phyloP scores from a whole-genome alignment of 768 basidiomycete species.

The Lentinula sp. region DNA sequence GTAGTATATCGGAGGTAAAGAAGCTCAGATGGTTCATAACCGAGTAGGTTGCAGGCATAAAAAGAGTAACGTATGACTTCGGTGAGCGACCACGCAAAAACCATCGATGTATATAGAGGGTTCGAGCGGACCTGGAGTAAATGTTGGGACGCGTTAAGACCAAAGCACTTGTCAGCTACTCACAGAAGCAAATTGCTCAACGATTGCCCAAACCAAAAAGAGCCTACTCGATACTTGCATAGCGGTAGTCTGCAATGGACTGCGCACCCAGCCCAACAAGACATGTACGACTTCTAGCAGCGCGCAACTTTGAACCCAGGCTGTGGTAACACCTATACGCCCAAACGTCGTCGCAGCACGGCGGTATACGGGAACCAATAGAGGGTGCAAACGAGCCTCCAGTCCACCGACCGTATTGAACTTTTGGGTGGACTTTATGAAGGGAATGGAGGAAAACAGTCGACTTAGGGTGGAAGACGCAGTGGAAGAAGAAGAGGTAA shows the following conservation, averaged over 20 bases:
- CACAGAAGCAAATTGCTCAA: conserved; percentile 57
- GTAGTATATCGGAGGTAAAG: conserved; percentile 84
- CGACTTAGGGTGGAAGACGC: conserved; percentile 32
- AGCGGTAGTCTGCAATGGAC: conserved; percentile 65
- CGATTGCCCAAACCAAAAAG: conserved; percentile 82
- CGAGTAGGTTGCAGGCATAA: conserved; percentile 69
- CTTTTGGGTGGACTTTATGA: conserved; percentile 23
- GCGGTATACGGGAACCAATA: conserved; percentile 36
- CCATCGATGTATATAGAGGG: conserved; percentile 86
- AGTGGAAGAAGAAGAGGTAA: conserved; percentile 16
- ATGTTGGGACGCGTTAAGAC: neutral
- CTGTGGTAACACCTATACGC: conserved; percentile 54
- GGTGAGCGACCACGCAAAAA: conserved; percentile 86
- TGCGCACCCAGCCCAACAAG: conserved; percentile 72
- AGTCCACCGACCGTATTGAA: conserved; percentile 17
- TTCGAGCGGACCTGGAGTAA: conserved; percentile 51
- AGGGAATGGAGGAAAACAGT: conserved; percentile 27
- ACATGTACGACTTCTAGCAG: conserved; percentile 81
- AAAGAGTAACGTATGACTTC: conserved; percentile 90
- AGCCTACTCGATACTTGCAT: conserved; percentile 81
- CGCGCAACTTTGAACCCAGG: conserved; percentile 80
- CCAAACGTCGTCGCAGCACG: conserved; percentile 54
- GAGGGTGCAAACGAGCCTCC: conserved; percentile 31
- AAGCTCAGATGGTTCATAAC: conserved; percentile 43
- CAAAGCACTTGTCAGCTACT: conserved; percentile 16